A percentile compares a stretch with the other conserved stretches of the same genome.
These are phyloP conservation scores for Trichosporon asahii DNA, from an alignment of 1,284 basidiomycete genomes.

Conservation along the genomic window DNA sequence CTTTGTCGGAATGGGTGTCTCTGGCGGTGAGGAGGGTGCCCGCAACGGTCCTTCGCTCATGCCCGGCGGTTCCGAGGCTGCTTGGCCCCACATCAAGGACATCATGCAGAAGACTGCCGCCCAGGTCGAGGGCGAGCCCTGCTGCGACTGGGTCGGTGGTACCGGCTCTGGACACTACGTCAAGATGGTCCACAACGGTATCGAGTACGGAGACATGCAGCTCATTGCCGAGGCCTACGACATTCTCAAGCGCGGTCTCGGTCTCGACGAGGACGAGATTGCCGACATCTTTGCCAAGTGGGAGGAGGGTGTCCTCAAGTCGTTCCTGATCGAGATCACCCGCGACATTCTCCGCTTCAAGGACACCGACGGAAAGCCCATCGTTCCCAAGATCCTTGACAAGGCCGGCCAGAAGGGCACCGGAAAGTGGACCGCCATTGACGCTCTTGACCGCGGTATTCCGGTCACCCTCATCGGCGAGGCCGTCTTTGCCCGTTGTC, in stretches of 20 bases:
- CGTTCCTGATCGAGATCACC: conserved; percentile 98
- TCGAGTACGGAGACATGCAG: conserved; percentile 99
- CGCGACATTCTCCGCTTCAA: conserved; percentile 93
- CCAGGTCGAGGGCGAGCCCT: conserved; percentile 91
- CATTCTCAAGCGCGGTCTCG: conserved; percentile 95
- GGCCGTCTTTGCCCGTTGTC: conserved; percentile 97
- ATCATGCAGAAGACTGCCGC: conserved; percentile 99
- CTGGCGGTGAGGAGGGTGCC: conserved; percentile 99
- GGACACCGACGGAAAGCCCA: conserved; percentile 80
- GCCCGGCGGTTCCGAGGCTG: conserved; percentile 92
- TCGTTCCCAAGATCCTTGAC: conserved; percentile 93
- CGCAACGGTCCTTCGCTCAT: conserved; percentile 97
- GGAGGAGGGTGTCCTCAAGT: conserved; percentile 99
- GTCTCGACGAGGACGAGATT: conserved; percentile 77
- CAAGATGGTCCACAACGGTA: conserved; percentile 62
- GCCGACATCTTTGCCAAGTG: conserved; percentile 83
- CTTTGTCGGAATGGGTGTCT: conserved; percentile 98
- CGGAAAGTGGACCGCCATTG: conserved; percentile 99
- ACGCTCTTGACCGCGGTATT: conserved; percentile 92
- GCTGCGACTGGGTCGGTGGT: conserved; percentile 99
- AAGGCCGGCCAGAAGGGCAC: conserved; percentile 98
- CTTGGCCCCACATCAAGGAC: conserved; percentile 95
- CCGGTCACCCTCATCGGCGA: conserved; percentile 98
- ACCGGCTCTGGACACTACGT: conserved; percentile 97
- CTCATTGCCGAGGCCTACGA: conserved; percentile 98